Conservation (phyloP, 176 grass and related monocot genomes). For the Leersia perrieri region DNA sequence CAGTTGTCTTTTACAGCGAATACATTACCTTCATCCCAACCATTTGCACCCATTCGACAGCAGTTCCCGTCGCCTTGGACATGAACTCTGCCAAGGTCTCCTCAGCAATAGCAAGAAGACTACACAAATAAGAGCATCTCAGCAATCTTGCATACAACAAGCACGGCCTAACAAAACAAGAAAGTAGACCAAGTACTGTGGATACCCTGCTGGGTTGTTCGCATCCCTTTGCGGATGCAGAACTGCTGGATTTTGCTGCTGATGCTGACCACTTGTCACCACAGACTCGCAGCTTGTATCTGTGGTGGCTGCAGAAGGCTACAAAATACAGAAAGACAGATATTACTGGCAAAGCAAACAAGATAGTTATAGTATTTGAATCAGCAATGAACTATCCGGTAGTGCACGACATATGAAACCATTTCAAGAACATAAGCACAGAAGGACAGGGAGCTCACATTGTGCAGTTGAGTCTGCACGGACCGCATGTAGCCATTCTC, state of each 20-base stretch:
- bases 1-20: background rate
- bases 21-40: slow-evolving; percentile 95
- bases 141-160: slow-evolving; percentile 9
- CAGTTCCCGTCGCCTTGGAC: slow-evolving; percentile 95
- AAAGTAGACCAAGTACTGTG: background rate
- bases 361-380: background rate
- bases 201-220: slow-evolving; percentile 94
- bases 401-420: background rate
- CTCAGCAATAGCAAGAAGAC: slow-evolving; percentile 96
- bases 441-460: slow-evolving; percentile 37
- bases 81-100: slow-evolving; percentile 98
- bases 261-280: slow-evolving; percentile 94
- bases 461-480: slow-evolving; percentile 71
- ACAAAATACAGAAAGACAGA: slow-evolving; percentile 7
- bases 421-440: background rate
- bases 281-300: slow-evolving; percentile 99
- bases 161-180: background rate
- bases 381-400: background rate
- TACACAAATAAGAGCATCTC: slow-evolving; percentile 15
- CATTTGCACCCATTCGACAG: slow-evolving; percentile 99
- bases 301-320: slow-evolving; percentile 86
- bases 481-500: slow-evolving; percentile 74
- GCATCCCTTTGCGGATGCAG: slow-evolving; percentile 78
- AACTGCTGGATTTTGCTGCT: slow-evolving; percentile 67
- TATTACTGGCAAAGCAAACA: background rate